These are phyloP conservation scores for Tulasnella sp. DNA, from an alignment of 768 basidiomycete species.

Conservation along the genomic window DNA sequence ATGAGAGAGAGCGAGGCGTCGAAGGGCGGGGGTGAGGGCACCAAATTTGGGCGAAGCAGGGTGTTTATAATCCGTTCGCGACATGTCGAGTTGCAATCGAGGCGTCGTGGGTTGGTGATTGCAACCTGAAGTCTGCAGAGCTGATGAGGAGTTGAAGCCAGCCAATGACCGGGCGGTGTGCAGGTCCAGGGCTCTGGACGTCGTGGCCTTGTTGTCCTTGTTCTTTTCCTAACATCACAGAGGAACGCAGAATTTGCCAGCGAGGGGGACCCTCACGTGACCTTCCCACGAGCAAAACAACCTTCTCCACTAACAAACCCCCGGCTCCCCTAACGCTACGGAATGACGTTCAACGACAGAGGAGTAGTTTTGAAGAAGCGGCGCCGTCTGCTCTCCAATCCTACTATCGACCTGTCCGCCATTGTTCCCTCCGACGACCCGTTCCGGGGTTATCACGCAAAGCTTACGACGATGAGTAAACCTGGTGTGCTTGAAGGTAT, in stretches of 20 bases:
- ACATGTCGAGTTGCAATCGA: not conserved
- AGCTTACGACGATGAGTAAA: not conserved
- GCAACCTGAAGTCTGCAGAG: not conserved
- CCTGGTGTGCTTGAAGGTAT: not conserved
- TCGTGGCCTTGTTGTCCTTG: not conserved
- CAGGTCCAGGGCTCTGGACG: not conserved
- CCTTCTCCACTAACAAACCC: not conserved
- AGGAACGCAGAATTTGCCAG: not conserved
- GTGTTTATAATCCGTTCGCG: not conserved
- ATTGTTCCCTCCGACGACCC: not conserved
- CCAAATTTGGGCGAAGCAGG: not conserved
- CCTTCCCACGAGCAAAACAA: not conserved
- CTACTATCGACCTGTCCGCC: not conserved
- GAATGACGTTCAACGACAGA: not conserved
- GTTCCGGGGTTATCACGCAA: conserved; percentile 6
- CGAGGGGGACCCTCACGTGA: not conserved
- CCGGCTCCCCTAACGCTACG: not conserved
- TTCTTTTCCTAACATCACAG: not conserved
- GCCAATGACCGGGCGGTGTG: not conserved
- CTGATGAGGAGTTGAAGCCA: not conserved
- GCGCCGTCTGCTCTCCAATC: not conserved
- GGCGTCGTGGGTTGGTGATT: not conserved
- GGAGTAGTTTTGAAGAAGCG: not conserved
- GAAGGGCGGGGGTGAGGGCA: not conserved
- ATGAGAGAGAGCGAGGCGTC: not conserved